A percentile compares a stretch with the other conserved stretches of the same genome.
phyloP scores from a whole-genome alignment of 1,284 basidiomycete genomes.

The Inonotus hispidus region DNA sequence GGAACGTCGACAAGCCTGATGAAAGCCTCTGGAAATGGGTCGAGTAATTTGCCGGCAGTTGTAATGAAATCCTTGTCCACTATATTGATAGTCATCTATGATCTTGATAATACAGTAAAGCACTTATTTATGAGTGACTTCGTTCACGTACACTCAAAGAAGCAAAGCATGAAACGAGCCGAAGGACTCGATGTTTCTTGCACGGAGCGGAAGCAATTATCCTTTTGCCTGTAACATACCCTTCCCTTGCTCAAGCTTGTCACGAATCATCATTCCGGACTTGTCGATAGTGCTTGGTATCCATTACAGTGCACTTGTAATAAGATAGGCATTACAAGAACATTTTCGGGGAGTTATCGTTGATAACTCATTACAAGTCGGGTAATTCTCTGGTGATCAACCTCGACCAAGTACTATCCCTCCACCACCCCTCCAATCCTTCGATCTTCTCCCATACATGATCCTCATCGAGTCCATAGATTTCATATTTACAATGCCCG shows the following conservation, averaged over 20 bases:
- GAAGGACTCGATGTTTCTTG: too few species aligned
- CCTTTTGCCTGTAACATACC: too few species aligned
- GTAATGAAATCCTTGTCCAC: too few species aligned
- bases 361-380: conserved; percentile 51
- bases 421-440: conserved; percentile 89
- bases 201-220: too few species aligned
- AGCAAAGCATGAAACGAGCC: neutral
- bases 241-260: too few species aligned
- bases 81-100: neutral
- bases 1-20: conserved; percentile 10
- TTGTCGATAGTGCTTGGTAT: neutral
- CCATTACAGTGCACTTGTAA: neutral
- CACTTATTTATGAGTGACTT: neutral
- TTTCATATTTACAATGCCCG: conserved; percentile 77
- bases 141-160: neutral
- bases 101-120: neutral
- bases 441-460: conserved; percentile 73
- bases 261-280: too few species aligned
- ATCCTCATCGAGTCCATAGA: conserved; percentile 84
- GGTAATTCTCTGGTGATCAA: conserved; percentile 84
- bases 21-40: conserved; percentile 12
- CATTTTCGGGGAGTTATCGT: neutral
- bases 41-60: neutral
- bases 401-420: conserved; percentile 82
- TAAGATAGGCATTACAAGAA: conserved; percentile 9